Evolutionary conservation across 768 basidiomycete genomes (phyloP).

Genomic region (Lentinula boryana): DNA sequence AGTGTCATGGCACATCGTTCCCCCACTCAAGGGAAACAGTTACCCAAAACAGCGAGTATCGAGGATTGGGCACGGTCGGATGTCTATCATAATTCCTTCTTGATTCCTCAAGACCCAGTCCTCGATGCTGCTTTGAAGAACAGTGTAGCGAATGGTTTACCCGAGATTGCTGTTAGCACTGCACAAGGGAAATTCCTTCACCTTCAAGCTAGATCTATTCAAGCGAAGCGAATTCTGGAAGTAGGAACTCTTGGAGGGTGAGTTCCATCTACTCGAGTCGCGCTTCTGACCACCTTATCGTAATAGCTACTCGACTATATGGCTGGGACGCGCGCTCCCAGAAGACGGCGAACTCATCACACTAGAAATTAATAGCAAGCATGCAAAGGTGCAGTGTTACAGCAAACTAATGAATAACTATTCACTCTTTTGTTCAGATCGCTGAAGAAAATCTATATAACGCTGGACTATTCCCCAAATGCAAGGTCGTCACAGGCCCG

Average conservation of each 20-base stretch:
- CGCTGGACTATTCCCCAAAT: constrained; percentile 45
- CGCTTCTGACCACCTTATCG: neutral
- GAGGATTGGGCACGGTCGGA: constrained; percentile 5
- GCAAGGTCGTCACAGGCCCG: constrained; percentile 44
- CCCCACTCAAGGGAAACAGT: constrained; percentile 17
- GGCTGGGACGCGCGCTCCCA: constrained; percentile 41
- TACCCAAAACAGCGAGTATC: constrained; percentile 23
- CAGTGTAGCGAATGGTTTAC: constrained; percentile 24
- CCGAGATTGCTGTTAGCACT: constrained; percentile 28
- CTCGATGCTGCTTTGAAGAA: constrained; percentile 23
- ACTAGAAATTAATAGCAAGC: constrained; percentile 38
- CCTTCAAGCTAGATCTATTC: constrained; percentile 33
- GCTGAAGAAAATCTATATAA: constrained; percentile 51
- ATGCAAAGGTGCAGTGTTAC: constrained; percentile 36
- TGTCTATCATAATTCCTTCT: constrained; percentile 28
- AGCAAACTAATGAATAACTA: neutral
- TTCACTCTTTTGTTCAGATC: constrained; percentile 30
- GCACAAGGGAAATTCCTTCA: constrained; percentile 41
- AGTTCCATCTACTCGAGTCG: neutral
- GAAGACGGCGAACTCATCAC: constrained; percentile 43
- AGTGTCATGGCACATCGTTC: neutral
- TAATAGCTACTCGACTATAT: constrained; percentile 36
- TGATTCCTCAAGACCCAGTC: constrained; percentile 23
- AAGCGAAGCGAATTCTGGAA: constrained; percentile 42
- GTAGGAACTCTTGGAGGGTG: constrained; percentile 51